Conservation (phyloP, 179 eudicot genomes). For the Silene vulgaris region DNA sequence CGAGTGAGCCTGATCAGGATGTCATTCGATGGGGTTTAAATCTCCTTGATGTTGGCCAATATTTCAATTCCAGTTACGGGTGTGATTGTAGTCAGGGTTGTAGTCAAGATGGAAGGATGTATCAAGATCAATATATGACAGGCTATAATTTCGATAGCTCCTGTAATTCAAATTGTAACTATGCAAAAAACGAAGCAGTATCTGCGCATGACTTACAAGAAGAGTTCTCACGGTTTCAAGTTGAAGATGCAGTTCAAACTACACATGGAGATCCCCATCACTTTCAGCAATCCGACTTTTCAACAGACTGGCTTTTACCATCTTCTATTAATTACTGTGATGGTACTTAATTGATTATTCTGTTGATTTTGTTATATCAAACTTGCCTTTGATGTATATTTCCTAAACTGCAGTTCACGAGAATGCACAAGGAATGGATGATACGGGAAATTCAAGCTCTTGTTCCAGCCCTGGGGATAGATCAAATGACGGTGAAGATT, state of each 20-base stretch:
- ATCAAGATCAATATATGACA: slow-evolving; percentile 38
- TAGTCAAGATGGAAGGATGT: slow-evolving; percentile 45
- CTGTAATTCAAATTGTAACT: slow-evolving; percentile 34
- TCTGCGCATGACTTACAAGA: slow-evolving; percentile 59
- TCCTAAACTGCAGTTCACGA: slow-evolving; percentile 43
- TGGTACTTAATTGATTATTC: slow-evolving; percentile 24
- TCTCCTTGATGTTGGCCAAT: slow-evolving; percentile 55
- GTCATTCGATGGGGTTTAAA: slow-evolving; percentile 54
- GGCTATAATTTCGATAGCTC: slow-evolving; percentile 37
- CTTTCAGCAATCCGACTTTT: slow-evolving; percentile 35
- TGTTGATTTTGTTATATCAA: slow-evolving; percentile 7
- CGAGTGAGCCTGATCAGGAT: slow-evolving; percentile 63
- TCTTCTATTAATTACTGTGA: slow-evolving; percentile 48
- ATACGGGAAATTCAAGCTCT: slow-evolving; percentile 50
- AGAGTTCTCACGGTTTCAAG: slow-evolving; percentile 54
- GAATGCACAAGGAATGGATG: slow-evolving; percentile 37
- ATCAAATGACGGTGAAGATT: slow-evolving; percentile 54
- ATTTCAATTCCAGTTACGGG: slow-evolving; percentile 54
- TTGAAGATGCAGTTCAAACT: slow-evolving; percentile 49
- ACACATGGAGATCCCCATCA: slow-evolving; percentile 43
- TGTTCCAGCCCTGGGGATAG: slow-evolving; percentile 66
- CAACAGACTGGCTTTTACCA: slow-evolving; percentile 46
- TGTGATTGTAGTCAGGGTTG: slow-evolving; percentile 35
- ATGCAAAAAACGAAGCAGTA: slow-evolving; percentile 46
- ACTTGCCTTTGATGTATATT: slow-evolving; percentile 25